Conservation (phyloP, 108 stramenopile species). For the Parmales sp. region DNA sequence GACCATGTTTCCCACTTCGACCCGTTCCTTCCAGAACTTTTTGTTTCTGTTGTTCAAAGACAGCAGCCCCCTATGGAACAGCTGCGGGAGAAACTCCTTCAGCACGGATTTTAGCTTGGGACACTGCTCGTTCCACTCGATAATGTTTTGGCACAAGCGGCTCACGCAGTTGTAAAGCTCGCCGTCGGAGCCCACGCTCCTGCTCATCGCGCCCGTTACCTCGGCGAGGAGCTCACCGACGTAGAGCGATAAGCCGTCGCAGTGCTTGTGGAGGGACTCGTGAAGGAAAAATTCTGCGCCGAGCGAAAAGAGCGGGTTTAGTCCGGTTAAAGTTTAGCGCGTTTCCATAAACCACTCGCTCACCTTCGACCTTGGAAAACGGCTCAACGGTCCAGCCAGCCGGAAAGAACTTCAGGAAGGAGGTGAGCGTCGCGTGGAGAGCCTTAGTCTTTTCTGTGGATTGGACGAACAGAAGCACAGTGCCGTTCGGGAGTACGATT, state of each 20-base stretch:
- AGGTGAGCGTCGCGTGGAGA: background rate
- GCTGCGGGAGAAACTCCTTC: background rate
- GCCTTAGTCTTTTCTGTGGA: background rate
- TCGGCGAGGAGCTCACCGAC: too few species aligned
- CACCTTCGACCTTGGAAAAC: background rate
- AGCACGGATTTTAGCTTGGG: background rate
- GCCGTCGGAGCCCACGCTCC: background rate
- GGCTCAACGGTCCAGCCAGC: background rate
- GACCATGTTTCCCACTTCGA: background rate
- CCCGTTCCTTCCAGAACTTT: conserved; percentile 1
- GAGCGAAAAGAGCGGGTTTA: background rate
- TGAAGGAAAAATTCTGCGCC: background rate
- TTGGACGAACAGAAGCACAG: background rate
- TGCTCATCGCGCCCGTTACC: background rate
- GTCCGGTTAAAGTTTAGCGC: background rate
- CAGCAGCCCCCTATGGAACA: background rate
- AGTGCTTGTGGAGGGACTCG: background rate
- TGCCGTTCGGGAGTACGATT: background rate
- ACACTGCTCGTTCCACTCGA: background rate
- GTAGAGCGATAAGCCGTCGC: background rate
- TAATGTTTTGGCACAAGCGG: background rate
- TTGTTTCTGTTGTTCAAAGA: background rate
- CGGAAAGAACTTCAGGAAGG: background rate
- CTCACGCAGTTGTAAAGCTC: background rate
- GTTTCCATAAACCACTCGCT: background rate